Conservation (phyloP, 768 basidiomycete species). For the Naganishia vishniacii region DNA sequence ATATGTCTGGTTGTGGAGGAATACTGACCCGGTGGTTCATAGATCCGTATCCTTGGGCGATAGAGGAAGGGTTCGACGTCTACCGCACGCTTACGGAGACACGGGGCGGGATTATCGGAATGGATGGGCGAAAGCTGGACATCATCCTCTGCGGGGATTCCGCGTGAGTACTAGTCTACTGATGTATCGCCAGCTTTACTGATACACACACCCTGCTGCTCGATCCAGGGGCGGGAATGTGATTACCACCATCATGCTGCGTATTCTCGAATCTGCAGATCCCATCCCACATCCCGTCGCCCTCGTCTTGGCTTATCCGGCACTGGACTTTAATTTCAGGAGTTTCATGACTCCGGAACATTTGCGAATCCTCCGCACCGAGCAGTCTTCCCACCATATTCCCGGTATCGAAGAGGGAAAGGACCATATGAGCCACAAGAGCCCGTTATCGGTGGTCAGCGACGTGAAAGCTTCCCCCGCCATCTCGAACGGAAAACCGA, state of each 20-base stretch:
- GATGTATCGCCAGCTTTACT: no score
- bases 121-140: slow-evolving; percentile 74
- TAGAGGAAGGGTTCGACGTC: slow-evolving; percentile 88
- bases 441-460: slow-evolving; percentile 84
- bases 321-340: slow-evolving; percentile 94
- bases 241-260: slow-evolving; percentile 75
- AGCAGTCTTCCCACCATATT: slow-evolving; percentile 78
- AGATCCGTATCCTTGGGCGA: slow-evolving; percentile 97
- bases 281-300: slow-evolving; percentile 69
- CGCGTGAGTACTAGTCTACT: slow-evolving; percentile 62
- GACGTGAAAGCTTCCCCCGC: slow-evolving; percentile 54
- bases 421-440: slow-evolving; percentile 81
- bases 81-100: slow-evolving; percentile 77
- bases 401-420: slow-evolving; percentile 70
- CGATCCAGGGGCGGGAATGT: slow-evolving; percentile 75
- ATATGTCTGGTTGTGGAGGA: not conserved
- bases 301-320: slow-evolving; percentile 81
- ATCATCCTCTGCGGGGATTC: slow-evolving; percentile 86
- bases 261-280: slow-evolving; percentile 64
- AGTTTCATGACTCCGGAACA: slow-evolving; percentile 76
- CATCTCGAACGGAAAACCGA: slow-evolving; percentile 49
- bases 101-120: slow-evolving; percentile 72
- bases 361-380: slow-evolving; percentile 73
- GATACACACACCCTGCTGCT: not conserved
- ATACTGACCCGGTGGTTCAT: not conserved